Percentiles rank a stretch among this genome's conserved stretches.
These are phyloP conservation scores for Diaporthe eres DNA, from an alignment of 2,329 filamentous ascomycete genomes.

Conservation along the genomic window DNA sequence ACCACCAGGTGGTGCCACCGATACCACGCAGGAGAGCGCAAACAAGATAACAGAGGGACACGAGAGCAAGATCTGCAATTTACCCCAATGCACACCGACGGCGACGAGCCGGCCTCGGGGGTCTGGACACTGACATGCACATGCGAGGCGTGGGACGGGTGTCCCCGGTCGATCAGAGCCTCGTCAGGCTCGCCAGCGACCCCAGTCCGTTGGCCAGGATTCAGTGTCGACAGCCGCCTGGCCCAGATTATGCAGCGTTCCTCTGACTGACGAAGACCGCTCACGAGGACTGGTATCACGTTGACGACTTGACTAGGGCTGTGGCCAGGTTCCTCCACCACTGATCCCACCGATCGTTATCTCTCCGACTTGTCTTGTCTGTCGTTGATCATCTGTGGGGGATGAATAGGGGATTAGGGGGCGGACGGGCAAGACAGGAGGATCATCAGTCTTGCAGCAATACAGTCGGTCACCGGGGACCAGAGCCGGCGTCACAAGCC, in stretches of 20 bases:
- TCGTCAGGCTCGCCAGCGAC: constrained; percentile 17
- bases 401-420: constrained; percentile 28
- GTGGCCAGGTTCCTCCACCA: not conserved
- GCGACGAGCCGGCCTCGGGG: not conserved
- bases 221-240: constrained; percentile 16
- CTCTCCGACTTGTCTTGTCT: constrained; percentile 9
- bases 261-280: constrained; percentile 2
- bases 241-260: not conserved
- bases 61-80: constrained; percentile 5
- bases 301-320: constrained; percentile 17
- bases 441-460: constrained; percentile 23
- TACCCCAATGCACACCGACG: not conserved
- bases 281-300: constrained; percentile 21
- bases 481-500: constrained; percentile 18
- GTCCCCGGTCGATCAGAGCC: constrained; percentile 30
- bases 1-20: not conserved
- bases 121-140: constrained; percentile 12
- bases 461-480: constrained; percentile 7
- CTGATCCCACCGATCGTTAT: constrained; percentile 32
- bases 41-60: constrained; percentile 5
- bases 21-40: not conserved
- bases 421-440: constrained; percentile 1
- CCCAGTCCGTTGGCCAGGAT: not conserved
- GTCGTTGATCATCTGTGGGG: constrained; percentile 22
- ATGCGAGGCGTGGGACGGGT: constrained; percentile 3